Evolutionary conservation across 306 rosid genomes (phyloP).

Genomic region (Begonia masoniana): DNA sequence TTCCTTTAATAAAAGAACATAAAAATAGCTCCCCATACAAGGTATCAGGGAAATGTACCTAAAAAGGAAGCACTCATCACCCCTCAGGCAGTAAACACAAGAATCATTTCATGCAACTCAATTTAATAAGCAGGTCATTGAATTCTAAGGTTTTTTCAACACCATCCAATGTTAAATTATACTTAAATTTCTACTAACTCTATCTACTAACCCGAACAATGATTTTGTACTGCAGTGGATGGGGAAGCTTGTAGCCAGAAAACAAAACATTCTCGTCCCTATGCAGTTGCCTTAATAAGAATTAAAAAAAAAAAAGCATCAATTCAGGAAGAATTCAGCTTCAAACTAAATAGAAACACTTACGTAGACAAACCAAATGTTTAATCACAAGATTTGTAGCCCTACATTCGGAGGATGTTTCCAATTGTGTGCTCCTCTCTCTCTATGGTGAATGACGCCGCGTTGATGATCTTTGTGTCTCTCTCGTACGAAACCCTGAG

Average conservation of each 20-base stretch:
- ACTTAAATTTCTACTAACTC: background rate
- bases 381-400: background rate
- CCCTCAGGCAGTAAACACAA: too few species aligned
- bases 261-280: constrained; percentile 72
- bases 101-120: too few species aligned
- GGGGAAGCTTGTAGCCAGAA: constrained; percentile 94
- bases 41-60: too few species aligned
- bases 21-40: too few species aligned
- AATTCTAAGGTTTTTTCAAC: too few species aligned
- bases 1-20: too few species aligned
- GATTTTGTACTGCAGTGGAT: constrained; percentile 89
- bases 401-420: constrained; percentile 79
- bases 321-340: background rate
- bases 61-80: too few species aligned
- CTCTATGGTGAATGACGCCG: constrained; percentile 73
- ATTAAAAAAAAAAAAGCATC: background rate
- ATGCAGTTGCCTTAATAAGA: constrained; percentile 64
- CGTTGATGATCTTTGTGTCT: constrained; percentile 88
- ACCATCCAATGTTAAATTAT: too few species aligned
- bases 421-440: constrained; percentile 91
- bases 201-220: constrained; percentile 54
- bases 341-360: background rate
- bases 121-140: too few species aligned
- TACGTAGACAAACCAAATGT: background rate
- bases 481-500: constrained; percentile 84